Percentiles rank a stretch among this genome's conserved stretches.
These are phyloP conservation scores for Trifolium subterraneum DNA, from an alignment of 306 rosid genomes.

Conservation along the genomic window DNA sequence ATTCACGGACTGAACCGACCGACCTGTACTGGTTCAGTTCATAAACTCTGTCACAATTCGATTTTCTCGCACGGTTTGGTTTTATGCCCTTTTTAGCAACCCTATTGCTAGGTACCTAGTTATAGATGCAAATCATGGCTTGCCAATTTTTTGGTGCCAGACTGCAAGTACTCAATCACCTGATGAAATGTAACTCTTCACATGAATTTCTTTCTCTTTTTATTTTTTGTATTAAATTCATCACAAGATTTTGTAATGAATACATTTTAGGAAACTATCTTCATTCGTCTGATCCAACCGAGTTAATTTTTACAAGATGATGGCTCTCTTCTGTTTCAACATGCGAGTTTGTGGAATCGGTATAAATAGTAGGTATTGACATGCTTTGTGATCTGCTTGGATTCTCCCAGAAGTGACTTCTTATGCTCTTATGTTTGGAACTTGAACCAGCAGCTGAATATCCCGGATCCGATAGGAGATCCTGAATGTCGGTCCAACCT, in stretches of 20 bases:
- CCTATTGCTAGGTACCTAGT: too few relatives aligned
- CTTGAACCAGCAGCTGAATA: slow-evolving; percentile 70
- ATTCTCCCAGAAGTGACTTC: slow-evolving; percentile 87
- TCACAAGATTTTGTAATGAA: background rate
- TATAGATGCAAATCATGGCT: too few relatives aligned
- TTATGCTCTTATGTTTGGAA: slow-evolving; percentile 59
- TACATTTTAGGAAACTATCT: slow-evolving; percentile 19
- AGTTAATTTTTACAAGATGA: slow-evolving; percentile 45
- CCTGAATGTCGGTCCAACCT: slow-evolving; percentile 82
- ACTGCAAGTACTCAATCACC: background rate
- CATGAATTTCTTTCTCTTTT: background rate
- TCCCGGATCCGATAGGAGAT: slow-evolving; percentile 77
- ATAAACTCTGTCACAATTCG: too few relatives aligned
- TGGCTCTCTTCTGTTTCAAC: slow-evolving; percentile 53
- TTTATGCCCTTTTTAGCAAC: too few relatives aligned
- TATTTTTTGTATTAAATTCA: background rate
- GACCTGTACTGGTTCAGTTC: too few relatives aligned
- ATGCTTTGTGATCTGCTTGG: slow-evolving; percentile 69
- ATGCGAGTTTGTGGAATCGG: slow-evolving; percentile 58
- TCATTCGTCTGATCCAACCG: slow-evolving; percentile 49
- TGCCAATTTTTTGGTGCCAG: background rate
- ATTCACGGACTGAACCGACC: too few relatives aligned
- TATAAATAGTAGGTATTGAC: slow-evolving; percentile 48
- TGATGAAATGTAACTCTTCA: background rate
- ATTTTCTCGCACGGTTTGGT: too few relatives aligned